These are phyloP conservation scores for Metarhizium guizhouense DNA, from an alignment of 2,329 filamentous ascomycete genomes.

Conservation along the genomic window DNA sequence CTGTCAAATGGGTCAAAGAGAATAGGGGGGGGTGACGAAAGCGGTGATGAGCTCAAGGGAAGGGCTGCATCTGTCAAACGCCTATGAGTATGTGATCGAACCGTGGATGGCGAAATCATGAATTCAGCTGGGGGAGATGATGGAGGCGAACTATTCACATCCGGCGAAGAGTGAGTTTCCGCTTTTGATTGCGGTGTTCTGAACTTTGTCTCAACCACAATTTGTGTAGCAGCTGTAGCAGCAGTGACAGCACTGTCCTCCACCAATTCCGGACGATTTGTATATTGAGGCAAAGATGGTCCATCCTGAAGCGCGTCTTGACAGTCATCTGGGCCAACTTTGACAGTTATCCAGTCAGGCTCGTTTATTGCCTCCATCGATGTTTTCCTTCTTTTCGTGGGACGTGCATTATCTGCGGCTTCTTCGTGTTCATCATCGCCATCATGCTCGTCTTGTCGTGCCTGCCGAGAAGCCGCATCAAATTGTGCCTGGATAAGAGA, in stretches of 20 bases:
- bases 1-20: slow-evolving; percentile 42
- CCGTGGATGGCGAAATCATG: slow-evolving; percentile 16
- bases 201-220: slow-evolving; percentile 2
- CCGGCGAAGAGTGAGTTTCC: slow-evolving; percentile 7
- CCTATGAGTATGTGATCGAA: slow-evolving; percentile 13
- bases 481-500: slow-evolving; percentile 62
- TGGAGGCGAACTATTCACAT: slow-evolving; percentile 24
- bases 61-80: slow-evolving; percentile 14
- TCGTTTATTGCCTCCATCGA: slow-evolving; percentile 7
- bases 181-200: slow-evolving; percentile 9
- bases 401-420: slow-evolving; percentile 11
- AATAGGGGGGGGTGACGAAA: slow-evolving; percentile 46
- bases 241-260: slow-evolving; percentile 5
- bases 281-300: neutral
- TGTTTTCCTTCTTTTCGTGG: slow-evolving; percentile 25
- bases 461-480: slow-evolving; percentile 39
- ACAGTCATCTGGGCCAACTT: neutral
- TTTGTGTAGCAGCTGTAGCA: neutral
- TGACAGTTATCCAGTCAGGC: neutral
- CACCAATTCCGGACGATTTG: neutral
- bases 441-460: slow-evolving; percentile 17
- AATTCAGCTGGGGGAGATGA: slow-evolving; percentile 27
- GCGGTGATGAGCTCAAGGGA: slow-evolving; percentile 39
- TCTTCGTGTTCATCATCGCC: slow-evolving; percentile 15
- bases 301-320: neutral